Percentiles rank a stretch among this genome's conserved stretches.
These are phyloP conservation scores for Kentomonas sorsogonicus DNA, from an alignment of 208 protist genomes.

Conservation along the genomic window DNA sequence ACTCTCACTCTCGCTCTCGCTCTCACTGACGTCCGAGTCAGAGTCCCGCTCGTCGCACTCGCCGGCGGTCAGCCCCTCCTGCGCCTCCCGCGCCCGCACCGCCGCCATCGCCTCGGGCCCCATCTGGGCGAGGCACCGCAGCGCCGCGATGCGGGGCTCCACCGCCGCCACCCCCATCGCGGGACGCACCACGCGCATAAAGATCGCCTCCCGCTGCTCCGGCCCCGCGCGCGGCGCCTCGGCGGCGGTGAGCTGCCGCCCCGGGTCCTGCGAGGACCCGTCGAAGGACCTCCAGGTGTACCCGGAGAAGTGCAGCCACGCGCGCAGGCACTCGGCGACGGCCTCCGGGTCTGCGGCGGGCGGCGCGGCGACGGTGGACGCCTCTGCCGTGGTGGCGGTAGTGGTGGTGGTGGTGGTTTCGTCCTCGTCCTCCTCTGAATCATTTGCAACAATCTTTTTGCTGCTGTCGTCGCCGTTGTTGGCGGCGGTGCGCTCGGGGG, in stretches of 20 bases:
- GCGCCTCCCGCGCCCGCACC: too few species aligned
- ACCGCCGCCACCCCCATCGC: conserved; percentile 24
- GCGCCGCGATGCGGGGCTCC: conserved; percentile 35
- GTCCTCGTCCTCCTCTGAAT: too few species aligned
- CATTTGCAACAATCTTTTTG: too few species aligned
- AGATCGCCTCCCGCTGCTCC: conserved; percentile 39
- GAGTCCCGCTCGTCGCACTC: too few species aligned
- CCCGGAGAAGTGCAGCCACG: conserved; percentile 81
- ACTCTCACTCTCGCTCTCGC: too few species aligned
- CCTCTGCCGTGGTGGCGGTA: neutral
- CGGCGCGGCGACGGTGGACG: conserved; percentile 1
- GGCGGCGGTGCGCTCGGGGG: neutral
- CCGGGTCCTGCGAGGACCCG: conserved; percentile 63
- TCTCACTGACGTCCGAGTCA: too few species aligned
- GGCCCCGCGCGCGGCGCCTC: conserved; percentile 36
- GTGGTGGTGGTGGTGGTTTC: too few species aligned
- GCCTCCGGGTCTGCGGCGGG: conserved; percentile 16
- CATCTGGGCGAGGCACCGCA: conserved; percentile 78
- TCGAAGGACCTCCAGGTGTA: conserved; percentile 82
- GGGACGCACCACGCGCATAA: conserved; percentile 36
- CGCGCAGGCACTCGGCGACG: conserved; percentile 59
- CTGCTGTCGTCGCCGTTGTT: too few species aligned
- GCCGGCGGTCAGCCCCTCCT: too few species aligned
- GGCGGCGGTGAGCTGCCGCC: conserved; percentile 20
- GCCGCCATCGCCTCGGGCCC: conserved; percentile 47